These are phyloP conservation scores for Fusarium pseudocircinatum DNA, from an alignment of 2,329 filamentous ascomycete genomes.

Conservation along the genomic window DNA sequence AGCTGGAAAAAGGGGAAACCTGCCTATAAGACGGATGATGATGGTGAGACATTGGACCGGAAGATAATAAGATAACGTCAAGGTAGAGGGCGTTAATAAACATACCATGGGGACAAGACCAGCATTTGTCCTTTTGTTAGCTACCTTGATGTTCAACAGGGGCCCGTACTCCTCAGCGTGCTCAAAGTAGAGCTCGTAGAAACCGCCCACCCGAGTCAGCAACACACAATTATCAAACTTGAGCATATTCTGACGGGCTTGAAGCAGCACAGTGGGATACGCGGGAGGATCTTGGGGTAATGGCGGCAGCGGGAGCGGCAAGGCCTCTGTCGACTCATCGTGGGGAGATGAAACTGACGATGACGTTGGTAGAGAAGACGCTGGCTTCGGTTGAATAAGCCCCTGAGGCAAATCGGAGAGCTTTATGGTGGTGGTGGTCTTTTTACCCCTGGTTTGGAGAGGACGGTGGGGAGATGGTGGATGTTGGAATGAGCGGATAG, in stretches of 20 bases:
- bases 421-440: conserved; percentile 63
- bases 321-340: conserved; percentile 20
- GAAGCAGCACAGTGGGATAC: conserved; percentile 90
- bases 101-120: conserved; percentile 86
- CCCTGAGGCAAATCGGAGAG: conserved; percentile 68
- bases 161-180: conserved; percentile 91
- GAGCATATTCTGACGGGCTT: conserved; percentile 88
- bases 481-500: conserved; percentile 34
- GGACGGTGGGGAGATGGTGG: conserved; percentile 31
- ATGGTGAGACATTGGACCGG: conserved; percentile 28
- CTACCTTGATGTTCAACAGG: conserved; percentile 86
- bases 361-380: conserved; percentile 27
- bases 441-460: conserved; percentile 58
- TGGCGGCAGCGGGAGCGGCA: conserved; percentile 15
- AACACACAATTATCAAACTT: conserved; percentile 92
- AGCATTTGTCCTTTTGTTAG: conserved; percentile 79
- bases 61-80: neutral
- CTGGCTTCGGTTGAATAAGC: conserved; percentile 44
- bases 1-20: conserved; percentile 95
- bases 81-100: conserved; percentile 14
- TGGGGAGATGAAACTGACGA: conserved; percentile 23
- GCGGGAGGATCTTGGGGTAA: conserved; percentile 57
- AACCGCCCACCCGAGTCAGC: conserved; percentile 90
- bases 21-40: conserved; percentile 61
- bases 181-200: conserved; percentile 98